phyloP scores from a whole-genome alignment of 2,329 filamentous ascomycete species.

The Hypomyces rosellus region DNA sequence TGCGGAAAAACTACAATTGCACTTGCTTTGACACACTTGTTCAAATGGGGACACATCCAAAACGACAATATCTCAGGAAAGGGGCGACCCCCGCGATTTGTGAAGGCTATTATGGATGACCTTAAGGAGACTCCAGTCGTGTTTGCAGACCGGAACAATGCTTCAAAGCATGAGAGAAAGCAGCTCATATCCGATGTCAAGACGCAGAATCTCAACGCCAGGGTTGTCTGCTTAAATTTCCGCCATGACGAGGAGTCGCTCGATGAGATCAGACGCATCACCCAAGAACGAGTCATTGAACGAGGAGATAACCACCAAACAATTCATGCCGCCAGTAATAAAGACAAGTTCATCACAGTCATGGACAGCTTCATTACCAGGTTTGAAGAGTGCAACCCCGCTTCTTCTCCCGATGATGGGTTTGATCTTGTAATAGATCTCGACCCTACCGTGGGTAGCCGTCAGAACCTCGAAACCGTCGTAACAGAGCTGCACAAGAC shows the following conservation, averaged over 20 bases:
- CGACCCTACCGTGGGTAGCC: constrained; percentile 69
- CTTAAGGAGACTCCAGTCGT: constrained; percentile 65
- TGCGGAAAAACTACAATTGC: constrained; percentile 96
- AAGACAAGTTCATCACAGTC: constrained; percentile 72
- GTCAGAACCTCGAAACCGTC: constrained; percentile 77
- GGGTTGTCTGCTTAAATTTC: constrained; percentile 82
- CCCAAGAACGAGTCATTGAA: constrained; percentile 69
- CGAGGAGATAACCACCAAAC: constrained; percentile 97
- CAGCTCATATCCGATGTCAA: constrained; percentile 80
- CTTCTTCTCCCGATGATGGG: constrained; percentile 63
- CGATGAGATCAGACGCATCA: constrained; percentile 65
- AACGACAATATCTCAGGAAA: constrained; percentile 92
- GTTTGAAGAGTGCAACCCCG: constrained; percentile 70
- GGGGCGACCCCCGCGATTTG: constrained; percentile 71
- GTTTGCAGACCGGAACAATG: constrained; percentile 91
- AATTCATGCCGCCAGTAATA: constrained; percentile 75
- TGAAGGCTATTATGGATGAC: constrained; percentile 58
- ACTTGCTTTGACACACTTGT: constrained; percentile 72
- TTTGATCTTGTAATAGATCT: constrained; percentile 86
- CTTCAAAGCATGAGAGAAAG: constrained; percentile 77
- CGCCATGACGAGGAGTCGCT: constrained; percentile 74
- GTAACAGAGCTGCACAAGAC: constrained; percentile 64
- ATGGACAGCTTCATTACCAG: constrained; percentile 91
- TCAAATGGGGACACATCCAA: constrained; percentile 87
- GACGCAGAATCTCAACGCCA: constrained; percentile 54